Conservation (phyloP, 495 filamentous ascomycete genomes). For the Amniculicola lignicola region DNA sequence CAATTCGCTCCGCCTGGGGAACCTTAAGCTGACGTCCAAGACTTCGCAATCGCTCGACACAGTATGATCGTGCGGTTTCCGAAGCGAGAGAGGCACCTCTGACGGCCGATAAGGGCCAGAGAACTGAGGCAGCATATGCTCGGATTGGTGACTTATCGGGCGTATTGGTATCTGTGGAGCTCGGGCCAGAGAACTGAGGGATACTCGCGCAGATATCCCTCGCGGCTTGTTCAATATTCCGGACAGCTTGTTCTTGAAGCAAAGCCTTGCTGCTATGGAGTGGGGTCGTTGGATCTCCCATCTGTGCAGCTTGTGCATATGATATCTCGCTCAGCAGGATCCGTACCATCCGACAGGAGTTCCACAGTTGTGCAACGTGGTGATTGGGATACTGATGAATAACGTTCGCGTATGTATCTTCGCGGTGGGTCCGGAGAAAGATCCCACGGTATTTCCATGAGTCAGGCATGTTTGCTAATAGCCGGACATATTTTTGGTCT, state of each 20-base stretch:
- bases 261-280: background rate
- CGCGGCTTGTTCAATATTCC: background rate
- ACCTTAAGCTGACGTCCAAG: background rate
- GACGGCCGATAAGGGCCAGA: constrained; percentile 14
- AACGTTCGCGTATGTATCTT: background rate
- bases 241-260: background rate
- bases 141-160: background rate
- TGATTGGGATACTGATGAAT: background rate
- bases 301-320: background rate
- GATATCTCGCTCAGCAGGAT: constrained; percentile 8
- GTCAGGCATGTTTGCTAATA: background rate
- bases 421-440: background rate
- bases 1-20: background rate
- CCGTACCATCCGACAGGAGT: constrained; percentile 12
- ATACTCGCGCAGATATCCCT: background rate
- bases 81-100: background rate
- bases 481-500: background rate
- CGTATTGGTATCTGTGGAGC: background rate
- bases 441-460: background rate
- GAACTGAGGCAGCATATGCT: constrained; percentile 1
- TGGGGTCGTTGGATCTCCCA: background rate
- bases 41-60: background rate
- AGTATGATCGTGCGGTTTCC: background rate
- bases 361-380: constrained; percentile 2
- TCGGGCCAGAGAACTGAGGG: background rate